Evolutionary conservation across 495 filamentous ascomycete genomes (phyloP).

Genomic region (Hypoxylon subgilvum): DNA sequence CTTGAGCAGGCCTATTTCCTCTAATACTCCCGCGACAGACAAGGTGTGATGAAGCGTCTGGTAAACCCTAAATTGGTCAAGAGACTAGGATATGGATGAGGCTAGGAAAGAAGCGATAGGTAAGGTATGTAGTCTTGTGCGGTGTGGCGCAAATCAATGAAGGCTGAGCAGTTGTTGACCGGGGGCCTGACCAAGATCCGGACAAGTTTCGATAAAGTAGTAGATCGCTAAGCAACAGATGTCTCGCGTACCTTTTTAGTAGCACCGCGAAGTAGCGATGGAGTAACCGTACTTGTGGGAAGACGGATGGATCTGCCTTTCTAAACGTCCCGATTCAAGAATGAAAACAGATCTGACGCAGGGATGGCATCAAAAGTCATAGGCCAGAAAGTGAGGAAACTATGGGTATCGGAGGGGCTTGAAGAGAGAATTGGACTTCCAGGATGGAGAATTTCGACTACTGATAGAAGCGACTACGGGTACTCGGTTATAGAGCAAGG

Average conservation of each 20-base stretch:
- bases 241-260: constrained; percentile 36
- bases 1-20: constrained; percentile 24
- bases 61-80: constrained; percentile 33
- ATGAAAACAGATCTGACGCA: constrained; percentile 31
- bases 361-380: constrained; percentile 21
- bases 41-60: constrained; percentile 32
- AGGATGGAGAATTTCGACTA: constrained; percentile 28
- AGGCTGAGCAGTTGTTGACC: constrained; percentile 29
- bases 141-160: constrained; percentile 38
- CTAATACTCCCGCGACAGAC: constrained; percentile 31
- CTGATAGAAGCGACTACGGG: constrained; percentile 28
- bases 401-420: constrained; percentile 16
- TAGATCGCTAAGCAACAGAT: constrained; percentile 30
- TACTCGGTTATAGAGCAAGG: constrained; percentile 17
- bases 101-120: constrained; percentile 27
- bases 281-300: constrained; percentile 25
- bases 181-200: constrained; percentile 32
- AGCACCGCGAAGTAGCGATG: constrained; percentile 27
- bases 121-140: constrained; percentile 31
- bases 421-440: constrained; percentile 22
- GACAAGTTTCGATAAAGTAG: constrained; percentile 18
- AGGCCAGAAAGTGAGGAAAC: constrained; percentile 28
- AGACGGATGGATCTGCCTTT: constrained; percentile 26
- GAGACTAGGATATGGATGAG: constrained; percentile 22
- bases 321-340: constrained; percentile 23